Evolutionary conservation across 768 basidiomycete genomes (phyloP).

Genomic region (Holtermanniella nyarrowii): DNA sequence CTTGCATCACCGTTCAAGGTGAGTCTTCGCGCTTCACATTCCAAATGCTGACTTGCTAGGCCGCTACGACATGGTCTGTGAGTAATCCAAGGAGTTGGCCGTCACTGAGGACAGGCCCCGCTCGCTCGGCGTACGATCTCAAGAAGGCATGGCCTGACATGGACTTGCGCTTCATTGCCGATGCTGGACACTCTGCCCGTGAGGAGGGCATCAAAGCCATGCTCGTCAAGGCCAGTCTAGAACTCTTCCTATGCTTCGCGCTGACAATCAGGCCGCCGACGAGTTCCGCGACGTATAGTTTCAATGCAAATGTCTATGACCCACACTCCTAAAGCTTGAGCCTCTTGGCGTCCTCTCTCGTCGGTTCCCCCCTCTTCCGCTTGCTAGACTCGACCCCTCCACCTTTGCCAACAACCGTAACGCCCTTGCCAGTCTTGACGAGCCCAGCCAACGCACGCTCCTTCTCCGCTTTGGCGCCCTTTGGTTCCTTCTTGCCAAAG

Average conservation of each 20-base stretch:
- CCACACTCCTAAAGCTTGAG: conserved; percentile 25
- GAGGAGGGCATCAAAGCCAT: conserved; percentile 61
- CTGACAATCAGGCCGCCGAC: neutral
- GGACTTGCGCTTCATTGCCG: conserved; percentile 64
- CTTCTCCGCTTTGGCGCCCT: conserved; percentile 63
- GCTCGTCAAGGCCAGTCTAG: conserved; percentile 52
- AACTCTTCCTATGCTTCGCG: neutral
- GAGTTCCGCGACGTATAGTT: neutral
- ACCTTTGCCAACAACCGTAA: conserved; percentile 39
- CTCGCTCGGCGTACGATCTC: conserved; percentile 67
- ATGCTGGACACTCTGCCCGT: conserved; percentile 76
- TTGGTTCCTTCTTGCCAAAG: conserved; percentile 29
- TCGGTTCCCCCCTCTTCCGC: conserved; percentile 13
- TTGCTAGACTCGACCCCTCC: conserved; percentile 20
- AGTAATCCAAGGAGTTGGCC: conserved; percentile 14
- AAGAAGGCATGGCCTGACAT: conserved; percentile 75
- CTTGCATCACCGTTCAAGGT: conserved; percentile 50
- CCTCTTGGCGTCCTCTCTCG: conserved; percentile 24
- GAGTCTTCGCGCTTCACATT: neutral
- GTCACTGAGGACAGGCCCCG: conserved; percentile 41
- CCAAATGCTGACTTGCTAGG: neutral
- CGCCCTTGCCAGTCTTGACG: conserved; percentile 56
- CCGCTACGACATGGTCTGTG: conserved; percentile 81
- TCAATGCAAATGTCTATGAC: no score
- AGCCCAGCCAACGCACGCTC: conserved; percentile 70